Base-by-base conservation (phyloP, 208 protist genomes). In the Endotrypanum monterogeii region DNA sequence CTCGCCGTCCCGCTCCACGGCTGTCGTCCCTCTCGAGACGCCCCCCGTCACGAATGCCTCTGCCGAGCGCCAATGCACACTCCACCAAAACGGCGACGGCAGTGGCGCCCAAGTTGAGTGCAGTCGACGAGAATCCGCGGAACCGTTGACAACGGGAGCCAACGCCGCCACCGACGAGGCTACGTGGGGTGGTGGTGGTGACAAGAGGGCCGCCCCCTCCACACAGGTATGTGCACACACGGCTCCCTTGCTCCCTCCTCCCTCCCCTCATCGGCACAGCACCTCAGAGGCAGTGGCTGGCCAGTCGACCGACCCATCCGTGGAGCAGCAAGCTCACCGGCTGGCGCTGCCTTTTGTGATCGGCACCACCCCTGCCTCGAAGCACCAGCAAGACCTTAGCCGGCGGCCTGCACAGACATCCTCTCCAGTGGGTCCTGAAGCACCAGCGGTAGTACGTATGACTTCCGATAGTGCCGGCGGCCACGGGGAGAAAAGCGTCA, bases 21-120 rank as follows among this genome's bases (percentile, higher is more conserved):
- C 39, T 35, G 46, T n/a, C 60, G 60, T 18, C 5, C 35, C 39
- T 9, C 60, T 66, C 16, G 60, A 66, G 9, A 35, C n/a, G 25
- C 35, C 32, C 60, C 35, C 60, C 60, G 35, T 66, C 60, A 66
- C 60, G 11, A n/a, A 46, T 35, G 60, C 32, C 0, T 35, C 20
- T 35, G 60, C 20, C 39, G 62, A 25, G 11, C 6, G 18, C 39
- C 35, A 76, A 28, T 12, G 11, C 37, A 71, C 54, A 11, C 58
- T 18, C 54, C 66, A 39, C 8, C 25, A 50, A 23, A 56, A 46
- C 46, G 48, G n/a, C 48, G 28, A 39, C 57, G 72, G 50, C 63
- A 74, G 44, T 54, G 18, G 16, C 23, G 50, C 68, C 60, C 48
- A 46, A 37, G 54, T 2, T 28, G 68, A 80, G 54, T n/a, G 46